phyloP scores from a whole-genome alignment of 225 moss, liverwort and hornwort genomes.

The Polytrichum formosum region DNA sequence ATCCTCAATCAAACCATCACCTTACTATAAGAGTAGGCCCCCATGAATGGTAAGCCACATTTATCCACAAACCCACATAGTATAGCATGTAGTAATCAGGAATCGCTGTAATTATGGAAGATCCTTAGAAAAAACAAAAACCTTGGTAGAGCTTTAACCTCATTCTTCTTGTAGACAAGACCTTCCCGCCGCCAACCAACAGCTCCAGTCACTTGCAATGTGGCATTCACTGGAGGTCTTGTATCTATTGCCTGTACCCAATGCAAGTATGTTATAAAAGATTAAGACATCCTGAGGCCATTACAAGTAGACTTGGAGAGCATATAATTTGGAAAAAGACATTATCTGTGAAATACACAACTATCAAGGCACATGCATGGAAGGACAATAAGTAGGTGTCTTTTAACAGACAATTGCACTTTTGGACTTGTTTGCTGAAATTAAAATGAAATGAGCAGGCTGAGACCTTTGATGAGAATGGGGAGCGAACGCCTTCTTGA shows the following conservation, averaged over 20 bases:
- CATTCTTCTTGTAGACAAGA: conserved; percentile 67
- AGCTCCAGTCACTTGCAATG: conserved; percentile 71
- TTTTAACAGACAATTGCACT: not conserved
- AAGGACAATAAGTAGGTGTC: not conserved
- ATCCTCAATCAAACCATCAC: too few relatives aligned
- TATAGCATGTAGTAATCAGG: too few relatives aligned
- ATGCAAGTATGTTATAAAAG: not conserved
- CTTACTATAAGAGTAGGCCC: too few relatives aligned
- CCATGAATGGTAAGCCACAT: too few relatives aligned
- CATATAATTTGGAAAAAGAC: not conserved
- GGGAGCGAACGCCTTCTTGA: conserved; percentile 68
- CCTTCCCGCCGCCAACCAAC: conserved; percentile 72
- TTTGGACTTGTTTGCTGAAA: not conserved
- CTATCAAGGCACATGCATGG: not conserved
- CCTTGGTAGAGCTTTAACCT: conserved; percentile 23
- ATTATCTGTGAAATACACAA: too few relatives aligned
- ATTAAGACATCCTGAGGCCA: too few relatives aligned
- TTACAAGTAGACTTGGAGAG: not conserved
- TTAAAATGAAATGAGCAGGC: not conserved
- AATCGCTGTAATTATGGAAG: too few relatives aligned
- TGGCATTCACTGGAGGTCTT: conserved; percentile 60
- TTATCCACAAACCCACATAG: too few relatives aligned
- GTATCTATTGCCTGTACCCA: conserved; percentile 48
- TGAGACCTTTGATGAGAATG: conserved; percentile 60
- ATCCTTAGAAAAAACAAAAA: not conserved